Evolutionary conservation across 441 rosid species (phyloP).

Genomic region (Aquilaria agallochum): DNA sequence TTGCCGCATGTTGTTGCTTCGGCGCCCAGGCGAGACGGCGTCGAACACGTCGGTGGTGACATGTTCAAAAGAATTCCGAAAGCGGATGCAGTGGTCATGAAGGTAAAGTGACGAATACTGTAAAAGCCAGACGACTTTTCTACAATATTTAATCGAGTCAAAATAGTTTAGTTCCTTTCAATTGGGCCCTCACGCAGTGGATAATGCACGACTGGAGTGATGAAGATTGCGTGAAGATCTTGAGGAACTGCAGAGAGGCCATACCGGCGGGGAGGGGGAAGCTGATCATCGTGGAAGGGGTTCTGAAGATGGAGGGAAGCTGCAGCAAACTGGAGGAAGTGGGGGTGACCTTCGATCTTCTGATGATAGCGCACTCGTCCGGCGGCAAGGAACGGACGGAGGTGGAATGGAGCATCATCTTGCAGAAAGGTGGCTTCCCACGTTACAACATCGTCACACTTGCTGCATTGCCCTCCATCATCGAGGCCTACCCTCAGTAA

Average conservation of each 20-base stretch:
- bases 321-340: conserved; percentile 13
- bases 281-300: conserved; percentile 28
- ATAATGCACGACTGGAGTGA: conserved; percentile 41
- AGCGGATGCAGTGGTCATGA: conserved; percentile 35
- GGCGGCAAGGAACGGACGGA: conserved; percentile 45
- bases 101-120: conserved; percentile 17
- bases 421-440: conserved; percentile 39
- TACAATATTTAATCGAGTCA: neutral
- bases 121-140: neutral
- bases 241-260: conserved; percentile 36
- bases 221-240: conserved; percentile 35
- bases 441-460: conserved; percentile 29
- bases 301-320: conserved; percentile 21
- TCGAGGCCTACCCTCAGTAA: conserved; percentile 36
- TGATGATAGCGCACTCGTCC: conserved; percentile 24
- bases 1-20: conserved; percentile 34
- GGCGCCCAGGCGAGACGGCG: conserved; percentile 26
- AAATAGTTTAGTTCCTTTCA: neutral
- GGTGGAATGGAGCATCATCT: conserved; percentile 35
- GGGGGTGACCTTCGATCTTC: conserved; percentile 21
- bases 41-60: conserved; percentile 37
- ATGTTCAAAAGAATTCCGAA: conserved; percentile 38
- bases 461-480: conserved; percentile 23
- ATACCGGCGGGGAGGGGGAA: conserved; percentile 28
- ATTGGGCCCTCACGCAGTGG: conserved; percentile 14